Conservation (phyloP, 1,284 basidiomycete species). For the Kwoniella shivajii region DNA sequence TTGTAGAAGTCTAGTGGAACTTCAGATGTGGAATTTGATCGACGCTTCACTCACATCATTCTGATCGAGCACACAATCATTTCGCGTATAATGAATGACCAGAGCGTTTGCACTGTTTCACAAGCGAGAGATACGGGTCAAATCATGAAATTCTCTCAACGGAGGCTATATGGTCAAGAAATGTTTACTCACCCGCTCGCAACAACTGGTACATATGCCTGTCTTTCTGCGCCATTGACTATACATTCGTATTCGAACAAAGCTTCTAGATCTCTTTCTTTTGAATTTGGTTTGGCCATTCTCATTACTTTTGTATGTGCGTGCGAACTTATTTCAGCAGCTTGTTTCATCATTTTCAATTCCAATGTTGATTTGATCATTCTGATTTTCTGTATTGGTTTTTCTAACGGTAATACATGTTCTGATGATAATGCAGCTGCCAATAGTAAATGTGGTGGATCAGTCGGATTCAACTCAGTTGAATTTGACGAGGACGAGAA, state of each 20-base stretch:
- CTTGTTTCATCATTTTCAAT: slow-evolving; percentile 54
- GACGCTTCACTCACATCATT: slow-evolving; percentile 64
- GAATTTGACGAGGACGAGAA: slow-evolving; percentile 37
- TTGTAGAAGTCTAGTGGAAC: neutral
- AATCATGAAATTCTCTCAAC: neutral
- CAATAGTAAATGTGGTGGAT: slow-evolving; percentile 52
- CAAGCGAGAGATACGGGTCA: too few species aligned
- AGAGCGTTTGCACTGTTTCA: slow-evolving; percentile 71
- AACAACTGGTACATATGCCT: slow-evolving; percentile 92
- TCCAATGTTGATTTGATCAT: slow-evolving; percentile 55
- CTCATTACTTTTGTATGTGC: slow-evolving; percentile 66
- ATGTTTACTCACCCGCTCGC: slow-evolving; percentile 72
- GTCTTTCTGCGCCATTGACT: slow-evolving; percentile 74
- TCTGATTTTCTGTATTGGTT: slow-evolving; percentile 52
- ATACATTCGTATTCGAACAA: slow-evolving; percentile 87
- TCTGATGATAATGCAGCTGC: slow-evolving; percentile 47
- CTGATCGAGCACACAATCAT: slow-evolving; percentile 72
- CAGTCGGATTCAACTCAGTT: slow-evolving; percentile 25
- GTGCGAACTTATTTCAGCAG: slow-evolving; percentile 53
- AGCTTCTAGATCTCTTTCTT: slow-evolving; percentile 75
- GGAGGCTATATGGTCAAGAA: too few species aligned
- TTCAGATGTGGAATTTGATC: neutral
- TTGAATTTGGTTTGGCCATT: slow-evolving; percentile 64
- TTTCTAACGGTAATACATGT: slow-evolving; percentile 47
- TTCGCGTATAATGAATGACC: slow-evolving; percentile 89